phyloP scores from a whole-genome alignment of 2,329 filamentous ascomycete species.

The Paecilomyces dactylethromorphus region DNA sequence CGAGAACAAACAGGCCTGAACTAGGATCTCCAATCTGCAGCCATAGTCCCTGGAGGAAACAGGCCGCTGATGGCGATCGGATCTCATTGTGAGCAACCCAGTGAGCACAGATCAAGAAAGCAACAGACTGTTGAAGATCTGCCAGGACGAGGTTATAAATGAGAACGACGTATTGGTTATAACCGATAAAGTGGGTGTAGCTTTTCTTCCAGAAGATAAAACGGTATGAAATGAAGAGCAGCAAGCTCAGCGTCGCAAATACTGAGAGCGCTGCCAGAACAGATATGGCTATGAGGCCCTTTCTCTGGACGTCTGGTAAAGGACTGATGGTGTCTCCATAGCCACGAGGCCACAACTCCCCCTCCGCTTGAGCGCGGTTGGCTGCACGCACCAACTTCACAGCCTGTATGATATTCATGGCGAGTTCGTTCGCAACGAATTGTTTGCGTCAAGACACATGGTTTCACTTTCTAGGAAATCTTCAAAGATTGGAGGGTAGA shows the following conservation, averaged over 20 bases:
- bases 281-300: constrained; percentile 41
- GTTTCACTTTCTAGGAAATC: background rate
- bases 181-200: constrained; percentile 44
- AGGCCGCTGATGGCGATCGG: constrained; percentile 35
- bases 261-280: constrained; percentile 43
- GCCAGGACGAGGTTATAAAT: constrained; percentile 47
- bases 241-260: constrained; percentile 36
- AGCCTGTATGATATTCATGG: background rate
- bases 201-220: constrained; percentile 45
- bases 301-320: constrained; percentile 25
- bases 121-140: constrained; percentile 44
- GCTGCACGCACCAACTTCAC: background rate
- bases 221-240: constrained; percentile 45
- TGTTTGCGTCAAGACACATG: background rate
- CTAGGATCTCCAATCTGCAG: constrained; percentile 48
- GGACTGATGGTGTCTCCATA: constrained; percentile 20
- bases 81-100: constrained; percentile 43
- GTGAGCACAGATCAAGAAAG: constrained; percentile 40
- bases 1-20: constrained; percentile 48
- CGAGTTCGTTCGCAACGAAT: background rate
- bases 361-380: background rate
- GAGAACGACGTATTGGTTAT: constrained; percentile 48
- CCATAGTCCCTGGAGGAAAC: constrained; percentile 47
- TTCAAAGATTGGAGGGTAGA: background rate
- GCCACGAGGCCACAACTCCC: background rate